These are phyloP conservation scores for Debaryomyces fabryi DNA, from an alignment of 1,139 yeast species.

Conservation along the genomic window DNA sequence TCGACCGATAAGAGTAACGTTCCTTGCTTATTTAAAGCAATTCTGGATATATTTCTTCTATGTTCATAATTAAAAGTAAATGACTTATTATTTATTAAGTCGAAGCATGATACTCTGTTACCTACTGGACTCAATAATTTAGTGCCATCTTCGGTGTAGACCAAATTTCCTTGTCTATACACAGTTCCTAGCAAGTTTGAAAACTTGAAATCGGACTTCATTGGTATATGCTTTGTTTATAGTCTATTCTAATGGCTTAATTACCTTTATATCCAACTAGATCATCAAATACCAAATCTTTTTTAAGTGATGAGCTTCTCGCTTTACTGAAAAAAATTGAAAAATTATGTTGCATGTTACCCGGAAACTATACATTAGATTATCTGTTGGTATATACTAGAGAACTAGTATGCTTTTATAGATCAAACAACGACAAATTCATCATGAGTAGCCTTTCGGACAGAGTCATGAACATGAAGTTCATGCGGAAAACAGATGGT, in stretches of 20 bases:
- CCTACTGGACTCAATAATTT: slow-evolving; percentile 90
- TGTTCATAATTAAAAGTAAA: slow-evolving; percentile 94
- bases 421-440: not conserved
- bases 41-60: slow-evolving; percentile 74
- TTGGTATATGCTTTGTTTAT: slow-evolving; percentile 14
- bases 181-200: slow-evolving; percentile 93
- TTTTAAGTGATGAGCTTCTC: slow-evolving; percentile 16
- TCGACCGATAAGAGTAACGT: slow-evolving; percentile 86
- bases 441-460: slow-evolving; percentile 55
- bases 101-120: slow-evolving; percentile 87
- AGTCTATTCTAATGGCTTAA: not conserved
- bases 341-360: slow-evolving; percentile 7
- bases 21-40: slow-evolving; percentile 83
- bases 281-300: not conserved
- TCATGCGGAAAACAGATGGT: slow-evolving; percentile 44
- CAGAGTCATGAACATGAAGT: slow-evolving; percentile 74
- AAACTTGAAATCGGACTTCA: slow-evolving; percentile 60
- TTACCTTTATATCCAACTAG: not conserved
- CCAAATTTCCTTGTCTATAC: slow-evolving; percentile 84
- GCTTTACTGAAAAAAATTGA: slow-evolving; percentile 7
- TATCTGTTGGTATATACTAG: not conserved
- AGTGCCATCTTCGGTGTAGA: slow-evolving; percentile 88
- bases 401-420: not conserved
- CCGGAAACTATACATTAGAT: slow-evolving; percentile 1
- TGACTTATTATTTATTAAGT: slow-evolving; percentile 79